Conservation (phyloP, 257 asterid genomes). For the Ilex aquifolium region DNA sequence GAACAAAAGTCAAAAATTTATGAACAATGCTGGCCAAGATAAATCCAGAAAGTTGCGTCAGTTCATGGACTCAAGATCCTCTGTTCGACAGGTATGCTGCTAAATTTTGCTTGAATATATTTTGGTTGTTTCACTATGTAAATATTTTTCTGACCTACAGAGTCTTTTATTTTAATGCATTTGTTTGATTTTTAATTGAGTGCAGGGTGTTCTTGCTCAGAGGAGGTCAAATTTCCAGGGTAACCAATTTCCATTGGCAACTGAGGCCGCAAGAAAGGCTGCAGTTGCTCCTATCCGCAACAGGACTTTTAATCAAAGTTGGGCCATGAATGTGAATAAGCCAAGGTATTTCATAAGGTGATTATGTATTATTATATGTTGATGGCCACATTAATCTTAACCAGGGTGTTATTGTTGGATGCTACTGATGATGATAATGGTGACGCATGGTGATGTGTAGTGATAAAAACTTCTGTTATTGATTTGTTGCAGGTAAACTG, state of each 20-base stretch:
- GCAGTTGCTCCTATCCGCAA: conserved; percentile 55
- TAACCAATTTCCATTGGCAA: conserved; percentile 64
- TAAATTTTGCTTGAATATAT: background rate
- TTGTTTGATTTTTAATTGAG: background rate
- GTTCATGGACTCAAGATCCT: conserved; percentile 60
- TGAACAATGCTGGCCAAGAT: conserved; percentile 45
- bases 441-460: background rate
- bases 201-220: conserved; percentile 75
- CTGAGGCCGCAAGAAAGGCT: conserved; percentile 77
- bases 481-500: conserved; percentile 57
- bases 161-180: background rate
- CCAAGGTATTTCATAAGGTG: conserved; percentile 40
- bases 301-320: conserved; percentile 44
- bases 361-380: background rate
- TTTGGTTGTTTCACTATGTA: background rate
- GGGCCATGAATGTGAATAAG: conserved; percentile 42
- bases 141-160: no score
- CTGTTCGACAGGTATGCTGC: conserved; percentile 66
- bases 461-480: background rate
- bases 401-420: background rate
- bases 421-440: background rate
- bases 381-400: background rate
- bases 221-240: conserved; percentile 74
- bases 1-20: conserved; percentile 53
- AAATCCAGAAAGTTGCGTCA: conserved; percentile 38